Percentiles rank a stretch among this genome's conserved stretches.
Conservation (phyloP, 2,329 filamentous ascomycete species). For the Aspergillus intermedius region DNA sequence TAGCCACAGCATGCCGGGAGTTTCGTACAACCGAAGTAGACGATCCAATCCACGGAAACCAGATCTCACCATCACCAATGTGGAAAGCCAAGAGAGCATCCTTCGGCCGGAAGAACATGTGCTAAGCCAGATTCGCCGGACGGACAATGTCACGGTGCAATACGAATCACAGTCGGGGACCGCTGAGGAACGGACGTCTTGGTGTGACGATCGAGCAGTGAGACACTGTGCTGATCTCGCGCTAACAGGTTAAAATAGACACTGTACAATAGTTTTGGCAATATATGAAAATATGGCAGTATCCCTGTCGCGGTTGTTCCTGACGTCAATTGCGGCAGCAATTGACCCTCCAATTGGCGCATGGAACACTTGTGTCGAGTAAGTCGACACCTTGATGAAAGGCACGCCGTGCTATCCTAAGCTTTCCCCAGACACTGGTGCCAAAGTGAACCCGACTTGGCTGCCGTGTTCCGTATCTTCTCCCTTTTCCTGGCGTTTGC, state of each 20-base stretch:
- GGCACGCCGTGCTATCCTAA: too few relatives aligned
- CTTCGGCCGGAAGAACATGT: slow-evolving; percentile 5
- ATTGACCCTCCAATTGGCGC: too few relatives aligned
- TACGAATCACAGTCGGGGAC: slow-evolving; percentile 7
- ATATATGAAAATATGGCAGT: too few relatives aligned
- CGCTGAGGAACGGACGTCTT: neutral
- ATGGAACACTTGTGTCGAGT: too few relatives aligned
- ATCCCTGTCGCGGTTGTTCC: too few relatives aligned
- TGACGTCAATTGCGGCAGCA: neutral
- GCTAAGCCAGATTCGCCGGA: slow-evolving; percentile 12
- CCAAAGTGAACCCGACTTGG: too few relatives aligned
- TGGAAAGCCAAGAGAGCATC: slow-evolving; percentile 17
- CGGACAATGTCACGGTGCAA: slow-evolving; percentile 16
- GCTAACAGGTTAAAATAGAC: too few relatives aligned
- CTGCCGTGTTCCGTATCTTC: too few relatives aligned
- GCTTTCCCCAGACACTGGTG: too few relatives aligned
- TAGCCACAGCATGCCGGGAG: neutral
- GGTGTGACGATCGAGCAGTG: neutral
- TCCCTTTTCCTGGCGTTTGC: too few relatives aligned
- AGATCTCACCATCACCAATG: neutral
- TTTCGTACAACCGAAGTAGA: neutral
- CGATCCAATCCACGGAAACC: slow-evolving; percentile 1
- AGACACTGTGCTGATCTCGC: neutral
- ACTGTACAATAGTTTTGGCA: too few relatives aligned
- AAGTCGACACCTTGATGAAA: too few relatives aligned